Conservation (phyloP, 352 stramenopile genomes). For the Phytophthora pisi region DNA sequence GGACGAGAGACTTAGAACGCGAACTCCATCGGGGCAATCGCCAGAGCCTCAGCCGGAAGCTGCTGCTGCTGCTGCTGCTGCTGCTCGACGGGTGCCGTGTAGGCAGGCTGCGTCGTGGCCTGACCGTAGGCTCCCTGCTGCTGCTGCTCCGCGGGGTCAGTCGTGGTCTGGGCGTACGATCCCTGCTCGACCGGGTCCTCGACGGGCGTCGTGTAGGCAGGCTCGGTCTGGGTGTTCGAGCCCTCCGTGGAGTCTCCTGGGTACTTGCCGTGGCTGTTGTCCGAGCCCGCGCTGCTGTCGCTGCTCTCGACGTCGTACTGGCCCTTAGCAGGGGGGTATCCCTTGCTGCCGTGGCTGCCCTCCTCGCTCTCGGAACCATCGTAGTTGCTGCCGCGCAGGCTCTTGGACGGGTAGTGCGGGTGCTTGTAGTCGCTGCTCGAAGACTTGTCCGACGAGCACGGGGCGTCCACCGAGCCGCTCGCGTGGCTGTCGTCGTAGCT, state of each 20-base stretch:
- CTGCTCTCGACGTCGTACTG: conserved; percentile 8
- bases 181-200: background rate
- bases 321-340: conserved; percentile 8
- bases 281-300: conserved; percentile 7
- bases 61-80: background rate
- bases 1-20: conserved; percentile 9
- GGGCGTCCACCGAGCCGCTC: conserved; percentile 8
- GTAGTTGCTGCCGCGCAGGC: conserved; percentile 29
- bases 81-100: conserved; percentile 5
- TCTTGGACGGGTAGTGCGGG: conserved; percentile 22
- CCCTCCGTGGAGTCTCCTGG: background rate
- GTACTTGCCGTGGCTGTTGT: conserved; percentile 2
- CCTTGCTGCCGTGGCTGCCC: conserved; percentile 3
- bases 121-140: background rate
- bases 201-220: conserved; percentile 2
- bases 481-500: conserved; percentile 8
- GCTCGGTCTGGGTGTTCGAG: background rate
- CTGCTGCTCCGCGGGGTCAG: background rate
- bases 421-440: conserved; percentile 6
- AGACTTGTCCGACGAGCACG: conserved; percentile 20
- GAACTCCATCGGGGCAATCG: background rate
- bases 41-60: background rate
- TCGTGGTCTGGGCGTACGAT: background rate
- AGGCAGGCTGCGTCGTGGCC: background rate
- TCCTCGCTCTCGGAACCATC: conserved; percentile 1